Base-by-base conservation (phyloP, 805 yeast species). In the Brettanomyces anomalus region DNA sequence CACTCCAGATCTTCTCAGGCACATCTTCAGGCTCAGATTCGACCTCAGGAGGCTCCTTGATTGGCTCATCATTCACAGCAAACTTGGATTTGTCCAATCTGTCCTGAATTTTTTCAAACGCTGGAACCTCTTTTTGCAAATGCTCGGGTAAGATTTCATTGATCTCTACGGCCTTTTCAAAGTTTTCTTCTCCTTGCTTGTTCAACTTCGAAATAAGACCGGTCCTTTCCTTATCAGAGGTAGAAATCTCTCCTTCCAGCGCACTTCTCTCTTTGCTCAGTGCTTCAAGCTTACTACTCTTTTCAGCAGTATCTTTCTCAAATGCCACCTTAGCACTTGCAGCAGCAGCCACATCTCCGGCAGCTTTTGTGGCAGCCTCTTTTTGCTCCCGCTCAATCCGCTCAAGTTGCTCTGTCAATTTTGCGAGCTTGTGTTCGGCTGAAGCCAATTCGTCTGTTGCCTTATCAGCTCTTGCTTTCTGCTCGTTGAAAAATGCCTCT, bases 61-160 rank as follows among this genome's bases (percentile, higher is more conserved):
- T 46, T 11, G 52, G 19, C 8, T 47, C 24, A 35, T 54, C 61
- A 43, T 59, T 58, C 34, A 58, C 44, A 34, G 48, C 54, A 44
- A 52, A 60, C 30, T 54, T 56, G 36, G 46, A 53, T 21, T 48
- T 57, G 48, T 58, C 61, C 35, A 61, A 43, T 19, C 52, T 54
- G 34, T 52, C 55, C 46, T 55, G 62, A 32, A 53, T 57, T 11
- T 61, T 48, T 20, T 55, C 39, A 14, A 42, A 46, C 36, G 53
- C 57, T n/a, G 51, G 43, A 17, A 61, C 46, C 13, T 61, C 63
- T 47, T 59, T 56, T 46, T 62, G 66, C 52, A 76, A 62, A 57
- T 76, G 81, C 40, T 71, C 77, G 11, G 81, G 81, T 47, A 72
- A 66, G 43, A 66, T 71, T 13, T 49, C 55, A 50, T 74, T 74